Conservation (phyloP, 805 yeast genomes). For the Saccharomycopsis lassenensis region DNA sequence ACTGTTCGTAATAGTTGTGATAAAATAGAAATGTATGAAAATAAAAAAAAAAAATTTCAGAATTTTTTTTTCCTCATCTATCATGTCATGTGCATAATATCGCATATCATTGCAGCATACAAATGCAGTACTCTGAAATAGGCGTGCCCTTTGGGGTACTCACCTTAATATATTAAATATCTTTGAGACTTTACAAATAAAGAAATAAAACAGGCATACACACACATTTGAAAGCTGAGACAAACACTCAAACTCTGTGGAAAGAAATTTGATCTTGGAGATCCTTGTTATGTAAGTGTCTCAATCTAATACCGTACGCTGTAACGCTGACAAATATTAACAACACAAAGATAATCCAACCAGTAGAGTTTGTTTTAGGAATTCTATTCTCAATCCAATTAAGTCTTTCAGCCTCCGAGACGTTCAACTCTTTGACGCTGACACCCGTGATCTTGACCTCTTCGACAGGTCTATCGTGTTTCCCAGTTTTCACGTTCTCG, state of each 20-base stretch:
- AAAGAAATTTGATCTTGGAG: constrained; percentile 15
- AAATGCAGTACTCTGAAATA: background rate
- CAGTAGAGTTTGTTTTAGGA: constrained; percentile 4
- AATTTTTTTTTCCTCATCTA: constrained; percentile 1
- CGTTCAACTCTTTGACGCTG: constrained; percentile 15
- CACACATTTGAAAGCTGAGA: too few species aligned
- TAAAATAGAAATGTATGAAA: constrained; percentile 3
- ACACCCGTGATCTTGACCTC: constrained; percentile 29
- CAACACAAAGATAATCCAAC: constrained; percentile 15
- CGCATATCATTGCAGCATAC: too few species aligned
- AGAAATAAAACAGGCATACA: too few species aligned
- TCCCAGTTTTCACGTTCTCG: constrained; percentile 42
- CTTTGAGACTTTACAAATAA: background rate
- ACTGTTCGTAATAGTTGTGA: background rate
- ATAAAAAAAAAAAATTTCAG: constrained; percentile 2
- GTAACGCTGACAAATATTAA: constrained; percentile 10
- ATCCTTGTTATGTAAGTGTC: constrained; percentile 14
- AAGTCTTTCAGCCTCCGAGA: constrained; percentile 6
- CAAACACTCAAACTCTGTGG: constrained; percentile 16
- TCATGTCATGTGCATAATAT: constrained; percentile 1
- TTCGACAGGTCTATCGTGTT: constrained; percentile 31
- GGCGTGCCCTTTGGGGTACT: background rate
- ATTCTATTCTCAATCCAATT: constrained; percentile 4
- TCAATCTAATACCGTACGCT: constrained; percentile 13
- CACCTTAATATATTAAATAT: background rate